Conservation (phyloP, 2,329 filamentous ascomycete species). For the Claviceps monticola region DNA sequence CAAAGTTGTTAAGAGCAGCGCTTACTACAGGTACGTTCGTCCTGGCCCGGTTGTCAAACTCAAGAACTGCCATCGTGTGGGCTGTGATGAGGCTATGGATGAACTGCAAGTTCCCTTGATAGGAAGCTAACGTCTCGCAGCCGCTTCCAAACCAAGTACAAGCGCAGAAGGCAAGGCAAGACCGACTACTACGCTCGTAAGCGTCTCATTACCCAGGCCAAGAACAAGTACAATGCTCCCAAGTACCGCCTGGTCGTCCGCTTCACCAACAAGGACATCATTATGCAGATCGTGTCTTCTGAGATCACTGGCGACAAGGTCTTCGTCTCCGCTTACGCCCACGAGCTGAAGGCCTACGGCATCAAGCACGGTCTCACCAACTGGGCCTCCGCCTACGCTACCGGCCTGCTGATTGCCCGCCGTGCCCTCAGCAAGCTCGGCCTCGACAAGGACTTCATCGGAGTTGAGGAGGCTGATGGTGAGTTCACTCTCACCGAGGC, state of each 20-base stretch:
- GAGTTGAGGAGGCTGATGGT: conserved; percentile 93
- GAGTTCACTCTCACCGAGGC: conserved; percentile 95
- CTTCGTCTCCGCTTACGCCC: conserved; percentile 79
- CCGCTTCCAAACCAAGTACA: conserved; percentile 99
- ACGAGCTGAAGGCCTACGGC: conserved; percentile 96
- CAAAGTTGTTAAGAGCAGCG: conserved; percentile 94
- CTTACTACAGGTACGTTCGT: conserved; percentile 75
- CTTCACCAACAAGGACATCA: conserved; percentile 99
- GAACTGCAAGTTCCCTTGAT: not conserved
- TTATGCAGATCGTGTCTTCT: conserved; percentile 91
- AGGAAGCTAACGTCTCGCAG: conserved; percentile 37
- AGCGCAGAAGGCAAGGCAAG: conserved; percentile 89
- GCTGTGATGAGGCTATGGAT: not conserved
- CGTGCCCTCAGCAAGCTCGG: conserved; percentile 95
- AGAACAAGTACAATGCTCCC: conserved; percentile 99
- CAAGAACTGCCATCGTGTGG: not conserved
- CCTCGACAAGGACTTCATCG: conserved; percentile 80
- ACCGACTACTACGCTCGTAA: conserved; percentile 99
- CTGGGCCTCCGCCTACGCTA: conserved; percentile 96
- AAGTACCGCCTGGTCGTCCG: conserved; percentile 99
- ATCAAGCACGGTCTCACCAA: conserved; percentile 98
- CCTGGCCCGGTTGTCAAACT: no score
- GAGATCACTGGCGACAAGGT: conserved; percentile 98
- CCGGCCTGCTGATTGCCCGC: conserved; percentile 91
- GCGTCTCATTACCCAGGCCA: conserved; percentile 98